Percentiles rank a stretch among this genome's conserved stretches.
Evolutionary conservation across 23 red algal species (phyloP).

Genomic region (Gracilariopsis chorda): DNA sequence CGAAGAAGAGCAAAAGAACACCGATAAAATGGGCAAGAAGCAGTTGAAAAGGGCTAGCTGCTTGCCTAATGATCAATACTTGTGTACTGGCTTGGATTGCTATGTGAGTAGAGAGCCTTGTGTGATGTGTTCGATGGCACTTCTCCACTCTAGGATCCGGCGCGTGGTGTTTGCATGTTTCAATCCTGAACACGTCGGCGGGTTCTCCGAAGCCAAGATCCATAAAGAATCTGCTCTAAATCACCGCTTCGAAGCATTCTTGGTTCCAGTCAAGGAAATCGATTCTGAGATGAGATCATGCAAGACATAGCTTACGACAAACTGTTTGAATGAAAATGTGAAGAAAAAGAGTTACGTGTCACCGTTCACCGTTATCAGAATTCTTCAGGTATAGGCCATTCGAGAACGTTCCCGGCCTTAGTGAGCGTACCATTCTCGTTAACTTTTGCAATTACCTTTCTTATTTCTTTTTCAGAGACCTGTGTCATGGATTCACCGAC

Average conservation of each 20-base stretch:
- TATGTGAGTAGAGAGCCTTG: conserved; percentile 86
- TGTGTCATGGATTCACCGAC: conserved; percentile 38
- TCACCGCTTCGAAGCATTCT: conserved; percentile 80
- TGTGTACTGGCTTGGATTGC: conserved; percentile 84
- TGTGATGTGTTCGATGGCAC: conserved; percentile 89
- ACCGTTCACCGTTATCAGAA: conserved; percentile 28
- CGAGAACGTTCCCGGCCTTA: conserved; percentile 2
- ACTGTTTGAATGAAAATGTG: too few species aligned
- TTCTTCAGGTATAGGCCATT: conserved; percentile 74
- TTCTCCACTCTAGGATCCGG: conserved; percentile 79
- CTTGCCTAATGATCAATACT: conserved; percentile 63
- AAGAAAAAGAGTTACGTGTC: too few species aligned
- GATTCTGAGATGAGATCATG: not conserved
- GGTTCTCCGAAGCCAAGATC: conserved; percentile 56
- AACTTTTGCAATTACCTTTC: conserved; percentile 8
- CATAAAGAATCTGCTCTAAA: conserved; percentile 61
- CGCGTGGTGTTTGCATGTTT: conserved; percentile 59
- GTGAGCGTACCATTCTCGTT: conserved; percentile 13
- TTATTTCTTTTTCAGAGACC: conserved; percentile 69
- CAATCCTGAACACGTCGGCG: conserved; percentile 38
- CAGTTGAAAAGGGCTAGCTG: not conserved
- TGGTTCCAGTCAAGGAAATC: conserved; percentile 23
- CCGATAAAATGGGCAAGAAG: not conserved
- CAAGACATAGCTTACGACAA: not conserved
- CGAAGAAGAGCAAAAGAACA: not conserved